Percentiles rank a stretch among this genome's conserved stretches.
These are phyloP conservation scores for Sporopachydermia cereana DNA, from an alignment of 1,139 yeast species.

Conservation along the genomic window DNA sequence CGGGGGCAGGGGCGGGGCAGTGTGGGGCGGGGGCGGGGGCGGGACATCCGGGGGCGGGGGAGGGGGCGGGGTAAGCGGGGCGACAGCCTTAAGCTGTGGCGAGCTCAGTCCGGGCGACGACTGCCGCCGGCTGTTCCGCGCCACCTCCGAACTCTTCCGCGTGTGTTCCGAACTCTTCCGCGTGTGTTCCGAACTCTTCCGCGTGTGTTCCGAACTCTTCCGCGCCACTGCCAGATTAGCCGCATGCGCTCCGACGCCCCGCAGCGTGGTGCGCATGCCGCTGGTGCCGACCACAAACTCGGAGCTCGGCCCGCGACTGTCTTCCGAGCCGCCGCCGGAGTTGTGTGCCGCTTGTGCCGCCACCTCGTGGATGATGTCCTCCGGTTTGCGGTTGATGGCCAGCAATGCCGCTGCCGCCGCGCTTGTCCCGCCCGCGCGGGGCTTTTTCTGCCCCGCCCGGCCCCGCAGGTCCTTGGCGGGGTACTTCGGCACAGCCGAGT, in stretches of 20 bases:
- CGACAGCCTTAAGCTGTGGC: slow-evolving; percentile 14
- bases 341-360: no score
- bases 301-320: slow-evolving; percentile 21
- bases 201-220: slow-evolving; percentile 24
- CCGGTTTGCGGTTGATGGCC: not conserved
- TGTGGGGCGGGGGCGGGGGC: slow-evolving; percentile 9
- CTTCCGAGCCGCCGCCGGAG: not conserved
- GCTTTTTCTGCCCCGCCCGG: slow-evolving; percentile 8
- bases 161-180: no score
- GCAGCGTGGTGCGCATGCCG: slow-evolving; percentile 7
- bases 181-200: slow-evolving; percentile 22
- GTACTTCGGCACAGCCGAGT: slow-evolving; percentile 23
- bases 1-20: slow-evolving; percentile 23
- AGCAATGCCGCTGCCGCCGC: slow-evolving; percentile 7
- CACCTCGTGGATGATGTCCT: not conserved
- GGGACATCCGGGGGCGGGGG: slow-evolving; percentile 10
- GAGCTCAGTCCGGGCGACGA: slow-evolving; percentile 14
- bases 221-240: slow-evolving; percentile 20
- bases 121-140: no score
- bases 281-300: slow-evolving; percentile 11
- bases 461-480: slow-evolving; percentile 17
- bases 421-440: slow-evolving; percentile 8
- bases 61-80: slow-evolving; percentile 8
- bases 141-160: no score
- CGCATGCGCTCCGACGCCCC: slow-evolving; percentile 19